Base-by-base conservation (phyloP, 2,329 filamentous ascomycete genomes). In the Alternaria consortialis region DNA sequence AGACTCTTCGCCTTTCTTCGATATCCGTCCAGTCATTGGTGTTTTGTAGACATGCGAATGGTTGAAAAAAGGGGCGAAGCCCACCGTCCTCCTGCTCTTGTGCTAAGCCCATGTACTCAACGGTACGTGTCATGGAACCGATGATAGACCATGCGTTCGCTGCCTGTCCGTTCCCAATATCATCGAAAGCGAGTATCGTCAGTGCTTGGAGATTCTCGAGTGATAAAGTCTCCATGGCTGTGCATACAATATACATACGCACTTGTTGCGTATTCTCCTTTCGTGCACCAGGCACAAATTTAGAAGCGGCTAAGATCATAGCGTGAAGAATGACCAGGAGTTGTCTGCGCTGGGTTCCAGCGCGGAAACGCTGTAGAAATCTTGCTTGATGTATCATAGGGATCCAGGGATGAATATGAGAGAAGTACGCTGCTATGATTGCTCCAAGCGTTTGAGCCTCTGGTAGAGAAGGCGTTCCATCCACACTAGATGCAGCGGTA, bases 1-100 rank as follows among this genome's bases (percentile, higher is more conserved):
- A 70, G 1, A 70, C 53, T 9, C 67, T 58, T 15, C 67, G 51
- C 13, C 67, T 20, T 43, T 70, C 67, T 54, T 70, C 67, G 7
- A 59, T 32, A 53, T 70, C 65, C 12, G 63, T 67, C 63, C 67
- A 70, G 17, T 37, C 7, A 2, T 37, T n/a, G 15, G 36, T 37
- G 8, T 37, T 4, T n/a, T 37, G 15, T 37, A 37, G 15, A 4
- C 36, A 37, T 17, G 15, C 6, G 36, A 61, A 68, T 5, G 66
- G 61, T 32, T 56, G 61, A 25, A 56, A 68, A 15, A 68, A 61
- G 7, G 61, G 59, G 5, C 58, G 56, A 25, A 58, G 48, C 4
- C 58, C 50, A 39, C 36, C 17, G 15, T 66, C 62, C 58, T 67
- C 65, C 5, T 63, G 62, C 58, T 70, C 67, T 27, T 68, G 67